Conservation (phyloP, 2,329 filamentous ascomycete genomes). For the Lachnellula occidentalis region DNA sequence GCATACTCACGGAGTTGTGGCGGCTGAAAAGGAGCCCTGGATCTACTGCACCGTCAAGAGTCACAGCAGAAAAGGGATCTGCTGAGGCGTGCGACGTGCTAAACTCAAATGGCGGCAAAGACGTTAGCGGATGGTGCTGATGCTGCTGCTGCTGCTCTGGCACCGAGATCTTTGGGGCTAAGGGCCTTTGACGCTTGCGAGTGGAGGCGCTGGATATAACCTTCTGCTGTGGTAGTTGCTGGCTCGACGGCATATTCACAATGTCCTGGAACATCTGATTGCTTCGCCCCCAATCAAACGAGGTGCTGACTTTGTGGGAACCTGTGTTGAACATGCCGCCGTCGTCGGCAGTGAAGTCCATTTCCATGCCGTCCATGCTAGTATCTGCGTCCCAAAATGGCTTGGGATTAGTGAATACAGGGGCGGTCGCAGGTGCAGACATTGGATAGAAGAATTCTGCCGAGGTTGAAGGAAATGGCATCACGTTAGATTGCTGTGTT, state of each 20-base stretch:
- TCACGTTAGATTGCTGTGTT: conserved; percentile 42
- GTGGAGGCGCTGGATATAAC: conserved; percentile 13
- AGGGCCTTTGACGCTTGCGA: conserved; percentile 38
- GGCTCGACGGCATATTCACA: conserved; percentile 15
- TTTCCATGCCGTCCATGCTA: conserved; percentile 50
- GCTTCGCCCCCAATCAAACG: conserved; percentile 52
- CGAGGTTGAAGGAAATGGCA: conserved; percentile 43
- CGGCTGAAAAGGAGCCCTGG: conserved; percentile 54
- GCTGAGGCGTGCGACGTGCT: conserved; percentile 37
- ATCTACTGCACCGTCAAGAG: conserved; percentile 47
- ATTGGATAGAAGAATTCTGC: conserved; percentile 58
- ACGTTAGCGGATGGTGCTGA: conserved; percentile 33
- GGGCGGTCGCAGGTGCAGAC: conserved; percentile 48
- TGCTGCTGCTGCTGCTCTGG: conserved; percentile 11
- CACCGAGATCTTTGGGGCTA: conserved; percentile 39
- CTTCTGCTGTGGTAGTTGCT: conserved; percentile 1
- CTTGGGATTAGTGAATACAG: conserved; percentile 39
- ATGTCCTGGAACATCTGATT: conserved; percentile 51
- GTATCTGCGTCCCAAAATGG: conserved; percentile 52
- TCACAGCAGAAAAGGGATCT: conserved; percentile 46
- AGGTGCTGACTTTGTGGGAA: conserved; percentile 43
- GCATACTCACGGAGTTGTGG: conserved; percentile 16
- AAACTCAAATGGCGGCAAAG: conserved; percentile 37
- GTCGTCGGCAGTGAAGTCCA: conserved; percentile 48
- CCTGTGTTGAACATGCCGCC: conserved; percentile 23